A percentile compares a stretch with the other conserved stretches of the same genome.
phyloP scores from a whole-genome alignment of 495 filamentous ascomycete species.

The Hyaloscypha bicolor region DNA sequence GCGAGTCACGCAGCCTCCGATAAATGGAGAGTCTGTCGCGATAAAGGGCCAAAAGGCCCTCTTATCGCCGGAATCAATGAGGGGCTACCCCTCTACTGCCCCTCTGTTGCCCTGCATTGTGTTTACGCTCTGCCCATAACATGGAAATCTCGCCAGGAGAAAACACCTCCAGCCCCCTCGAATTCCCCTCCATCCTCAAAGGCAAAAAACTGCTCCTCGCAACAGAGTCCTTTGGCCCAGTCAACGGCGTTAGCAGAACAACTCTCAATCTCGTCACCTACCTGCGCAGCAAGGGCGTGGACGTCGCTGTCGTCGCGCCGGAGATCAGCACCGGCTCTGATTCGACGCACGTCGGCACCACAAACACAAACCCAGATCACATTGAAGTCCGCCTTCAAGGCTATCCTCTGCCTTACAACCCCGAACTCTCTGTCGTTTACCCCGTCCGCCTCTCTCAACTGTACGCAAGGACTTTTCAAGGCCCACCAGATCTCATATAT shows the following conservation, averaged over 20 bases:
- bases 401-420: slow-evolving; percentile 66
- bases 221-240: slow-evolving; percentile 65
- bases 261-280: slow-evolving; percentile 64
- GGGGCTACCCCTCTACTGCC: not conserved
- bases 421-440: slow-evolving; percentile 63
- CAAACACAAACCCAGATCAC: slow-evolving; percentile 29
- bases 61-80: not conserved
- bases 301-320: slow-evolving; percentile 61
- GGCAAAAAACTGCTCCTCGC: slow-evolving; percentile 61
- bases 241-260: slow-evolving; percentile 67
- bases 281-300: slow-evolving; percentile 54
- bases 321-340: slow-evolving; percentile 31
- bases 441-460: slow-evolving; percentile 59
- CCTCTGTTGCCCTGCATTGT: too few species aligned
- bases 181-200: slow-evolving; percentile 50
- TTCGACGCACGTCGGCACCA: slow-evolving; percentile 11
- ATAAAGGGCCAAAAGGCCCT: not conserved
- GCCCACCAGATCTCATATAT: slow-evolving; percentile 58
- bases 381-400: slow-evolving; percentile 56
- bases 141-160: not conserved
- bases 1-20: not conserved
- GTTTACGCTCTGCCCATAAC: too few species aligned
- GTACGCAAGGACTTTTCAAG: slow-evolving; percentile 51
- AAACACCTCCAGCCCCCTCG: slow-evolving; percentile 9
- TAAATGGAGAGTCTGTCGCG: not conserved